Base-by-base conservation (phyloP, 805 yeast species). In the Yarrowia keelungensis region DNA sequence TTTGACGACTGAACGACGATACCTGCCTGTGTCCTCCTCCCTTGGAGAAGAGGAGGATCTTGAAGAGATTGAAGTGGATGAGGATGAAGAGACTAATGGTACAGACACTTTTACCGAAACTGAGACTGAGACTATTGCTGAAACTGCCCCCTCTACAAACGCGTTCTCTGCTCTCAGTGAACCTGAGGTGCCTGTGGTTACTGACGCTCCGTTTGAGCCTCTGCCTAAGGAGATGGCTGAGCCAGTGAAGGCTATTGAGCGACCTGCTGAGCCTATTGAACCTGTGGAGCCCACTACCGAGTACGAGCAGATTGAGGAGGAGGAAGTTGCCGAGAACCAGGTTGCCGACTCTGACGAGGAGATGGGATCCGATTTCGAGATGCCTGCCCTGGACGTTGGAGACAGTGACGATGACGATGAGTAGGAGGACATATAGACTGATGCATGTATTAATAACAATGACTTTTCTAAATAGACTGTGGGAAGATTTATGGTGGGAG, bases 381-480 rank as follows among this genome's bases (percentile, higher is more conserved):
- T 85, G 67, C 88, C 88, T 8, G 78, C 75, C 15, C 78, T 82
- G 67, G 81, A 73, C 10, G 71, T 82, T 8, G 83, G 82, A 58
- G 85, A 77, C 39, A 84, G 81, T 62, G 85, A 82, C 14, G 70
- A 70, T 16, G 72, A 26, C 32, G 32, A 70, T 2, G 49, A 65
- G 26, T 59, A 59, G 41, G 49, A 12, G 39, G 39, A 38, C 12
- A 8, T 53, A 39, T n/a, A 38, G 43, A 53, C 45, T 3, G 45
- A 38, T 53, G 45, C 42, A 36, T 36, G 39, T 35, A 32, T 15
- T 47, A 22, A 22, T 19, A 16, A 46, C 22, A 19, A 46, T 12
- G 32, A 14, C 19, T n/a, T 45, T 26, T 26, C 32, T 38, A 38
- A 38, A 9, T 38, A 10, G 38, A 36, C 38, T 36, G 10, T 38